These are phyloP conservation scores for Lepiota venenata DNA, from an alignment of 768 basidiomycete species.

Conservation along the genomic window DNA sequence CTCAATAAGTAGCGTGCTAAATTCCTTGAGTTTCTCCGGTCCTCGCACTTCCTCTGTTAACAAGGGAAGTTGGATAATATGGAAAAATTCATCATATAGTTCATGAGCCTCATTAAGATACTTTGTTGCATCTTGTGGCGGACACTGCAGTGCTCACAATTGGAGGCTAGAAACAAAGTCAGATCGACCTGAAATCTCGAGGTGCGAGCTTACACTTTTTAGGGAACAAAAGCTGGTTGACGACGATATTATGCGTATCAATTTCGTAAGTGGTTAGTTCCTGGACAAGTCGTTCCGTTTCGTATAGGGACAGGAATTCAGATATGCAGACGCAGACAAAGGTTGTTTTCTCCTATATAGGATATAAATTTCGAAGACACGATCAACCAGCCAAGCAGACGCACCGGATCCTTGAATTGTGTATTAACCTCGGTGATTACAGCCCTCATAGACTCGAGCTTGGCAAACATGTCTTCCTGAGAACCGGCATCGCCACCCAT, in stretches of 20 bases:
- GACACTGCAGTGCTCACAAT: slow-evolving; percentile 94
- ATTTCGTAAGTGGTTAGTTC: slow-evolving; percentile 93
- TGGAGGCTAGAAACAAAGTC: slow-evolving; percentile 53
- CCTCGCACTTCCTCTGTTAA: slow-evolving; percentile 97
- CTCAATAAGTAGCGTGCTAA: slow-evolving; percentile 87
- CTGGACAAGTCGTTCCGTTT: slow-evolving; percentile 97
- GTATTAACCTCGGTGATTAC: slow-evolving; percentile 98
- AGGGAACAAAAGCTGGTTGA: slow-evolving; percentile 96
- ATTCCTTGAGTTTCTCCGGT: slow-evolving; percentile 88
- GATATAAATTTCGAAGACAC: background rate
- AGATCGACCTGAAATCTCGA: background rate
- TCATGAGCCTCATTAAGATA: slow-evolving; percentile 96
- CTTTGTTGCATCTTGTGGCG: slow-evolving; percentile 97
- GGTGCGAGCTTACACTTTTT: slow-evolving; percentile 61
- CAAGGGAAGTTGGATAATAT: slow-evolving; percentile 89
- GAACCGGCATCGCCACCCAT: slow-evolving; percentile 90
- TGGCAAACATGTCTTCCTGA: slow-evolving; percentile 98
- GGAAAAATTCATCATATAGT: slow-evolving; percentile 97
- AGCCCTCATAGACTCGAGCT: slow-evolving; percentile 94
- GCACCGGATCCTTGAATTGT: slow-evolving; percentile 97
- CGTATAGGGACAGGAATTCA: slow-evolving; percentile 96
- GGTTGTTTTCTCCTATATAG: slow-evolving; percentile 87
- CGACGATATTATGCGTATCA: slow-evolving; percentile 98
- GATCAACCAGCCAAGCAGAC: slow-evolving; percentile 24
- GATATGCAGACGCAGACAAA: slow-evolving; percentile 99